Conservation (phyloP, 805 yeast genomes). For the Spencermartinsiella europaea region DNA sequence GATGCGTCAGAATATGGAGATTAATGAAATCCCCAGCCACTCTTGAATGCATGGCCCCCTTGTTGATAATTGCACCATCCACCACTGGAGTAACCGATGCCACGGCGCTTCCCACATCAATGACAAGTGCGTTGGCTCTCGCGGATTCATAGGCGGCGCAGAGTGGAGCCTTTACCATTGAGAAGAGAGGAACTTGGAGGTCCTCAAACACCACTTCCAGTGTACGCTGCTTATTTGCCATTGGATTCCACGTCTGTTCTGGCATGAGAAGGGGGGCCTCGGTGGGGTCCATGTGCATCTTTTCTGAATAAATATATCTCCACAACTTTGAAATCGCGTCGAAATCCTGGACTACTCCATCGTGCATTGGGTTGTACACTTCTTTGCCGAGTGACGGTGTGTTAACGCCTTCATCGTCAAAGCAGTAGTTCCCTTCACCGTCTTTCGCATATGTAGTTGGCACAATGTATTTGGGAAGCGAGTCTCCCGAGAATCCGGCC, state of each 20-base stretch:
- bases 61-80: slow-evolving; percentile 58
- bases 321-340: slow-evolving; percentile 64
- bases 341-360: slow-evolving; percentile 47
- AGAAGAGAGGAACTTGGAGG: slow-evolving; percentile 69
- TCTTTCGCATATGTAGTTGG: slow-evolving; percentile 62
- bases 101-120: slow-evolving; percentile 71
- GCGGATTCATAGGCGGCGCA: slow-evolving; percentile 51
- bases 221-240: slow-evolving; percentile 50
- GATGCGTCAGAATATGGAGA: slow-evolving; percentile 51
- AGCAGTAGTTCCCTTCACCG: slow-evolving; percentile 22
- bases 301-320: slow-evolving; percentile 53
- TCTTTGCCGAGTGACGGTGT: slow-evolving; percentile 31
- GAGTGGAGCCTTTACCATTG: slow-evolving; percentile 69
- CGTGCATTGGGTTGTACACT: slow-evolving; percentile 30
- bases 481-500: slow-evolving; percentile 91
- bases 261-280: slow-evolving; percentile 64
- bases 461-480: slow-evolving; percentile 67
- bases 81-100: slow-evolving; percentile 48
- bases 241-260: slow-evolving; percentile 67
- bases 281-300: slow-evolving; percentile 45
- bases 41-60: slow-evolving; percentile 30
- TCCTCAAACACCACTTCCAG: slow-evolving; percentile 72
- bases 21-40: slow-evolving; percentile 80
- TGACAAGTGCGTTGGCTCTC: slow-evolving; percentile 67
- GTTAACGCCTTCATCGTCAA: slow-evolving; percentile 42